phyloP scores from a whole-genome alignment of 2,329 filamentous ascomycete genomes.

The Verticillium dahliae region DNA sequence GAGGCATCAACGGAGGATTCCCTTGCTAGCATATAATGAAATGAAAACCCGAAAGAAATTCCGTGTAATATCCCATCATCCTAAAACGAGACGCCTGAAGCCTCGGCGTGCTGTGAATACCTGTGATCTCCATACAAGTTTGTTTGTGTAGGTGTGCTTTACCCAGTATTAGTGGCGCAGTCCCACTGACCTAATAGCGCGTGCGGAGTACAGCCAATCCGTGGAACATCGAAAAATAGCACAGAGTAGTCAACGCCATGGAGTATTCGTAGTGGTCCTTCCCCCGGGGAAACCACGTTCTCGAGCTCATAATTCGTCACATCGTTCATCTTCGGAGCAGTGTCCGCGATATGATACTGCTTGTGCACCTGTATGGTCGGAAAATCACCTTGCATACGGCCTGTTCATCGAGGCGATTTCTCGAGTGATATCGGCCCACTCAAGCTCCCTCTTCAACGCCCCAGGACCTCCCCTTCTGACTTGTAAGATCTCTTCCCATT shows the following conservation, averaged over 20 bases:
- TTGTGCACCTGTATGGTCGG: neutral
- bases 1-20: neutral
- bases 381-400: constrained; percentile 67
- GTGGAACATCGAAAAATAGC: too few relatives aligned
- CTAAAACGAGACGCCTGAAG: neutral
- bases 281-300: neutral
- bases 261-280: neutral
- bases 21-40: neutral
- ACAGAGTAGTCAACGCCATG: neutral
- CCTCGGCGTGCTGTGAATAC: neutral
- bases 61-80: neutral
- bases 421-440: constrained; percentile 82
- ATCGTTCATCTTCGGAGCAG: neutral
- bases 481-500: constrained; percentile 83
- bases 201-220: too few relatives aligned
- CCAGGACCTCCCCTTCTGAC: constrained; percentile 29
- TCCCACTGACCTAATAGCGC: too few relatives aligned
- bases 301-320: neutral
- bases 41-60: neutral
- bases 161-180: too few relatives aligned
- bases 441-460: constrained; percentile 66
- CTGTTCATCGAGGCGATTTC: constrained; percentile 96
- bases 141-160: too few relatives aligned
- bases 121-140: neutral
- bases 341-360: neutral